Evolutionary conservation across 352 stramenopile genomes (phyloP), one percentile per base, ranked within the genome.

Genomic region (Saprolegnia diclina): DNA sequence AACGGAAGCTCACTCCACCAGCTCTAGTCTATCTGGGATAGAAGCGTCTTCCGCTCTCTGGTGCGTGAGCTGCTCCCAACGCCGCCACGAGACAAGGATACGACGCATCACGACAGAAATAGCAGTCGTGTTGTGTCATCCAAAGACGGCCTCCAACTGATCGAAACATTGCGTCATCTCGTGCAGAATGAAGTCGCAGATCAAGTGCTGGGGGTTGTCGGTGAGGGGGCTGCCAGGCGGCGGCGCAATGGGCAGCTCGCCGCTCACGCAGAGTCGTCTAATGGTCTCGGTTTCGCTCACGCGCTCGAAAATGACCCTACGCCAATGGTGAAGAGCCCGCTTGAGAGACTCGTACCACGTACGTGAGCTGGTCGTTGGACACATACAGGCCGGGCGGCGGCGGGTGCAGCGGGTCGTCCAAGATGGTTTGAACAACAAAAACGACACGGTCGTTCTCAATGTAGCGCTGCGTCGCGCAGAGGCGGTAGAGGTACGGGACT

Each of bases 171-270:
- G 52, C 11, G 52, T 59, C 24, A 59, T 40, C 11, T 24, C n/a
- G 52, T 59, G 52, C 19, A 59, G 11, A 26, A 59, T 59, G 35
- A 59, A 59, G 52, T 59, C 35, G 52, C 52, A 59, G 35, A 59
- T 59, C 11, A 59, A n/a, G 19, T 59, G 52, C 19, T 59, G 52
- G 13, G 52, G 35, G 52, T 59, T 59, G 13, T 14, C 52, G 7
- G 52, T 59, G 16, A 59, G 35, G 3, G 52, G 52, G 9, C n/a
- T 59, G 3, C 52, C 52, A 3, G n/a, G 11, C 9, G 52, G 52
- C 3, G 52, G 52, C 9, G 52, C 52, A 24, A 59, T 59, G 13
- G 52, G 52, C 13, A 59, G 35, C 35, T 59, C 52, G 19, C 52
- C 52, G 35, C 52, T 14, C 16, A 59, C 4, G 16, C 24, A 59